Evolutionary conservation across 352 stramenopile genomes (phyloP).

Genomic region (Halophytophthora polymorphica): DNA sequence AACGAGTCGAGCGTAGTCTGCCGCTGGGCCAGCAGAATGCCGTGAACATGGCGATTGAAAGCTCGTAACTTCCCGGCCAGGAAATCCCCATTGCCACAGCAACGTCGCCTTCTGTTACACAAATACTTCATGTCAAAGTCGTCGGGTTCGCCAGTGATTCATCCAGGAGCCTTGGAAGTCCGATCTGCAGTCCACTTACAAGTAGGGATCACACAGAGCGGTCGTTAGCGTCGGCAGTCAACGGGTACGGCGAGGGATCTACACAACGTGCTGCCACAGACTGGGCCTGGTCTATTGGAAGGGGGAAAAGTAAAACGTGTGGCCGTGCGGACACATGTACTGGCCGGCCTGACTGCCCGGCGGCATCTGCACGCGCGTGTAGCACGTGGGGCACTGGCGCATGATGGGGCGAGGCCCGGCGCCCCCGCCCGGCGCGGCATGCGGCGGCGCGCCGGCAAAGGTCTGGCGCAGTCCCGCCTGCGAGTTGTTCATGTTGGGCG

Average conservation of each 20-base stretch:
- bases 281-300: conserved; percentile 38
- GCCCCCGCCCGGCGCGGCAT: conserved; percentile 13
- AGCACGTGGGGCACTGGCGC: conserved; percentile 84
- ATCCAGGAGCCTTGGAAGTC: too few relatives aligned
- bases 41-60: too few relatives aligned
- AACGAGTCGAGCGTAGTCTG: too few relatives aligned
- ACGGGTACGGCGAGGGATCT: neutral
- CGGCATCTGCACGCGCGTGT: conserved; percentile 86
- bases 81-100: too few relatives aligned
- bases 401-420: conserved; percentile 57
- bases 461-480: conserved; percentile 33
- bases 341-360: conserved; percentile 78
- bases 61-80: too few relatives aligned
- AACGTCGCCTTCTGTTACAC: too few relatives aligned
- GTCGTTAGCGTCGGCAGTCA: too few relatives aligned
- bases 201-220: too few relatives aligned
- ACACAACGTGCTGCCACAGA: conserved; percentile 1
- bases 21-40: too few relatives aligned
- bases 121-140: too few relatives aligned
- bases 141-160: too few relatives aligned
- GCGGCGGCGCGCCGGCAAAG: conserved; percentile 17
- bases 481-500: conserved; percentile 37
- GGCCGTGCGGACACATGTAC: conserved; percentile 87
- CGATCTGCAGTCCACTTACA: too few relatives aligned
- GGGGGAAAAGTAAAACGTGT: conserved; percentile 85